phyloP scores from a whole-genome alignment of 2,329 filamentous ascomycete genomes.

The Ceratocystis alfenasii region DNA sequence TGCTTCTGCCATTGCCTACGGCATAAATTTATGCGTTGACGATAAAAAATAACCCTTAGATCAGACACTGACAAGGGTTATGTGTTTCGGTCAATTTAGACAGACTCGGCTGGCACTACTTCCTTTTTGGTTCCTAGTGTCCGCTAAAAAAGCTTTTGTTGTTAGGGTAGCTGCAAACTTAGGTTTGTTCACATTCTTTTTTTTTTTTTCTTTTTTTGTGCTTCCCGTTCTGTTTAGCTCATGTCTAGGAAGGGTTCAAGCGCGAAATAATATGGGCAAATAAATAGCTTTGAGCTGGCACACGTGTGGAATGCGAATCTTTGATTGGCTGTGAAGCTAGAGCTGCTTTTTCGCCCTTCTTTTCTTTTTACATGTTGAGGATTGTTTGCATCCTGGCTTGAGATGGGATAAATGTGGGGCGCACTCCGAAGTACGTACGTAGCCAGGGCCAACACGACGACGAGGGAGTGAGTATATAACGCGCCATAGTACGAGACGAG shows the following conservation, averaged over 20 bases:
- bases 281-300: neutral
- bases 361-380: neutral
- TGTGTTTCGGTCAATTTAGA: neutral
- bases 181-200: neutral
- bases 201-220: neutral
- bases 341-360: slow-evolving; percentile 2
- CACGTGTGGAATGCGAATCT: slow-evolving; percentile 5
- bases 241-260: neutral
- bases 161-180: neutral
- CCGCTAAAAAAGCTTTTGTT: slow-evolving; percentile 8
- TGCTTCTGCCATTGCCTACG: no score
- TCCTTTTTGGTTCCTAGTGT: neutral
- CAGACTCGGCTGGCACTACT: neutral
- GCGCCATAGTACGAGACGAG: neutral
- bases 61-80: no score
- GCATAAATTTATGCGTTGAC: no score
- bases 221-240: neutral
- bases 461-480: neutral
- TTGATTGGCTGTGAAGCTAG: slow-evolving; percentile 8
- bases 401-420: neutral
- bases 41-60: accelerated
- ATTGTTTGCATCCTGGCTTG: slow-evolving; percentile 11
- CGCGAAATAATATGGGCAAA: slow-evolving; percentile 4
- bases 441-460: neutral
- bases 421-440: neutral